Evolutionary conservation across 225 moss, liverwort and hornwort species (phyloP), one percentile per base, ranked within the genome.

Genomic region (Takakia lepidozioides): DNA sequence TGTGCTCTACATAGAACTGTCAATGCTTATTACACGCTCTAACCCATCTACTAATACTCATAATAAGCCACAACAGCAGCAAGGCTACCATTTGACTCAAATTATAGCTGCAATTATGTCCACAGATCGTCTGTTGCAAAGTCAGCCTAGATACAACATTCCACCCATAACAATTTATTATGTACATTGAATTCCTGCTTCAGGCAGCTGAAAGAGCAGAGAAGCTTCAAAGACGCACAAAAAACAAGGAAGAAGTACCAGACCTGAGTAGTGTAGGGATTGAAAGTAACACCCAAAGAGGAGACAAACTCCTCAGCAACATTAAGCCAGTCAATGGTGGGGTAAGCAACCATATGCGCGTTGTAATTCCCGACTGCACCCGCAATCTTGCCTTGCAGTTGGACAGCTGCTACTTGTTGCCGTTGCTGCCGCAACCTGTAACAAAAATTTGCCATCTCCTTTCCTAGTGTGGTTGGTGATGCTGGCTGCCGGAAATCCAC

Each of bases 341-440:
- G 85, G 57, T 93, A 79, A 20, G 88, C 68, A 41, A 81, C 78
- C 73, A 85, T 78, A 44, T 88, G 88, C 30, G 93, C 93, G 57
- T 93, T 93, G 53, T 88, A 93, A 58, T 93, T 93, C 39, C 93
- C 93, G 45, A 93, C 88, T 54, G 93, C 93, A 54, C 93, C 93
- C 14, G 93, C 93, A 42, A 93, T 83, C 59, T 93, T 93, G 37
- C 93, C 93, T 16, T 72, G 66, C 46, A 71, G 67, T 51, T 83
- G 77, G 32, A 93, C 83, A 28, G 51, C 49, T 10, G 69, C 70
- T 37, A 76, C 81, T 63, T 72, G 68, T 22, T 81, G 62, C 41
- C 83, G 70, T 50, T 85, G 77, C 50, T 66, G 69, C 64, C 69
- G 74, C 48, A 93, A 63, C 66, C 93, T 88, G 65, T 67, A 64